Conservation (phyloP, 371 early-diverging fungal species). For the Enterocytospora artemiae region DNA sequence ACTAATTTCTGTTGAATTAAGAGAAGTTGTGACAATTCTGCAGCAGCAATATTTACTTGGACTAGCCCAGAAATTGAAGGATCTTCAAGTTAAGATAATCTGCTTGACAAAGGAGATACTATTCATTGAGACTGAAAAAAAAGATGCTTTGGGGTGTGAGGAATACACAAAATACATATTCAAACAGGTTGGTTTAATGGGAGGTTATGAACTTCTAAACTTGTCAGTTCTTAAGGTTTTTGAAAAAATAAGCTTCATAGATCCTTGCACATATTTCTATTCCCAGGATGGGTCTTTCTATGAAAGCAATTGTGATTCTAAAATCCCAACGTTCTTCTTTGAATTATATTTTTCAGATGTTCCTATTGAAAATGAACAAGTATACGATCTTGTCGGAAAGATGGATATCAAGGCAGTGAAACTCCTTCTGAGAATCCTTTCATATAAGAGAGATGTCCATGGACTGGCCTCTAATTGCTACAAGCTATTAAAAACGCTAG, state of each 20-base stretch:
- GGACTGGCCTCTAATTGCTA: constrained; percentile 35
- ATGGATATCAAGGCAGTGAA: constrained; percentile 4
- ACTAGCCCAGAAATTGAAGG: constrained; percentile 20
- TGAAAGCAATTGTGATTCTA: constrained; percentile 13
- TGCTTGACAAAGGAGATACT: constrained; percentile 29
- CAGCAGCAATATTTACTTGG: constrained; percentile 39
- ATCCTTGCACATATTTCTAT: constrained; percentile 33
- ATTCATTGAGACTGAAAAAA: constrained; percentile 28
- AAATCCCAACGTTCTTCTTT: constrained; percentile 26
- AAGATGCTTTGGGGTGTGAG: constrained; percentile 8
- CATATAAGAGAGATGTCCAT: constrained; percentile 21
- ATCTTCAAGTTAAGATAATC: constrained; percentile 31
- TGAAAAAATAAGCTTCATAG: constrained; percentile 33
- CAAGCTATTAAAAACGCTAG: constrained; percentile 33
- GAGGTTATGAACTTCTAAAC: constrained; percentile 28
- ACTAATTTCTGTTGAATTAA: constrained; percentile 25
- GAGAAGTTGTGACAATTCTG: constrained; percentile 26
- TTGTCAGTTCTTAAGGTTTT: constrained; percentile 26
- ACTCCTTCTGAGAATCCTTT: constrained; percentile 16
- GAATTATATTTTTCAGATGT: constrained; percentile 19
- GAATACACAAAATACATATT: constrained; percentile 18
- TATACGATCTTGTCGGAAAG: constrained; percentile 21
- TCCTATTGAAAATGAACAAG: constrained; percentile 8
- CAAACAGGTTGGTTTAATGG: constrained; percentile 3
- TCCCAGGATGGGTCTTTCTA: background rate